These are phyloP conservation scores for Ceratocystis eucalypticola DNA, from an alignment of 2,329 filamentous ascomycete species.

Conservation along the genomic window DNA sequence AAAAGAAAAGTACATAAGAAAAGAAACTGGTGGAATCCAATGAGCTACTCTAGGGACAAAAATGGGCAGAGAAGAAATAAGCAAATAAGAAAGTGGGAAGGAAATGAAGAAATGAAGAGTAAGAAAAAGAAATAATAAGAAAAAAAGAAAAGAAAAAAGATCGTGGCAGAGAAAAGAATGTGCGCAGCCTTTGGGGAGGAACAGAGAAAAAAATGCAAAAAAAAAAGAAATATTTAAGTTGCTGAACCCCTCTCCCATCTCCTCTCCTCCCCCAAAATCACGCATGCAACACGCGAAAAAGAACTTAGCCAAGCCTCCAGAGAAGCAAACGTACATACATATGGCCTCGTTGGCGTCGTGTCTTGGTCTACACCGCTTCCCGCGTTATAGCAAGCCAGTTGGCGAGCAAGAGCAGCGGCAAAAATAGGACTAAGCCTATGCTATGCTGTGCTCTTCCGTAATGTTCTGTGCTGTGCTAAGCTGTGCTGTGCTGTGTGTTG, in stretches of 20 bases:
- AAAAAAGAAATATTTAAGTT: background rate
- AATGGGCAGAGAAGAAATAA: constrained; percentile 4
- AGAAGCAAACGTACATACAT: background rate
- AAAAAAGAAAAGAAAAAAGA: background rate
- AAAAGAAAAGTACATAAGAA: background rate
- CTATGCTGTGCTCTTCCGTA: background rate
- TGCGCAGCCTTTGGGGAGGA: background rate
- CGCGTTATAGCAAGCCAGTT: too few species aligned
- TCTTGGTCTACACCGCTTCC: background rate
- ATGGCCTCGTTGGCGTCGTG: background rate
- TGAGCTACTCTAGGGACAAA: background rate
- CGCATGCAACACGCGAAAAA: background rate
- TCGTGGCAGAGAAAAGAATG: background rate
- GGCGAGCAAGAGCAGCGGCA: background rate
- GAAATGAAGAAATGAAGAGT: background rate
- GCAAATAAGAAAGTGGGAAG: background rate
- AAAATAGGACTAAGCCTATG: background rate
- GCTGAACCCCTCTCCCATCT: background rate
- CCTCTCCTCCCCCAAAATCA: background rate
- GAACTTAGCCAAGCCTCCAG: background rate
- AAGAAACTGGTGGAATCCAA: background rate
- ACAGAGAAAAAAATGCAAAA: background rate
- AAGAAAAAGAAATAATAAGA: constrained; percentile 8
- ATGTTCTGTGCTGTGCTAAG: background rate
- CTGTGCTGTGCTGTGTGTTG: background rate